Conservation (phyloP, 345 rosid genomes). For the Eucalyptus sp. region DNA sequence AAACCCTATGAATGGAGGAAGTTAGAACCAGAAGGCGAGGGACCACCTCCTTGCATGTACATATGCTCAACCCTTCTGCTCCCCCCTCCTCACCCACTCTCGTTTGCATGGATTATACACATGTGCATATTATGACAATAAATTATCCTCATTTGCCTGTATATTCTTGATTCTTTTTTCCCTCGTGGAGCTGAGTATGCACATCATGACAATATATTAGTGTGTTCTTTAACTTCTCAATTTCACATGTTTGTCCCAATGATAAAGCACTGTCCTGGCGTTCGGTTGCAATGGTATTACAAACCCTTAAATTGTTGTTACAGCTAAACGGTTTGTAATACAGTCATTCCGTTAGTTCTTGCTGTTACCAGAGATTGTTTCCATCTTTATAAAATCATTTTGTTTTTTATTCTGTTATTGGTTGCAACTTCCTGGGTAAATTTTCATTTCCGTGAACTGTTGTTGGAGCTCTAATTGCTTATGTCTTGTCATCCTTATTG, state of each 20-base stretch:
- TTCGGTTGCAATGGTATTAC: background rate
- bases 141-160: background rate
- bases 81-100: background rate
- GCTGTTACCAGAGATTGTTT: background rate
- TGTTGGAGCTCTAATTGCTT: background rate
- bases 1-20: slow-evolving; percentile 99
- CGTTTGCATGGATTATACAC: background rate
- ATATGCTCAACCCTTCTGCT: background rate
- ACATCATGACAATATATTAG: background rate
- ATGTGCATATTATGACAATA: background rate
- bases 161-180: background rate
- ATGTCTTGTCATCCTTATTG: background rate
- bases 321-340: background rate
- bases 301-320: background rate
- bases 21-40: slow-evolving; percentile 99
- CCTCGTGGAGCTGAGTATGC: background rate
- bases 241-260: background rate
- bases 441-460: background rate
- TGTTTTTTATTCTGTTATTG: background rate
- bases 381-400: background rate
- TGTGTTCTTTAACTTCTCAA: background rate
- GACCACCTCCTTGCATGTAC: slow-evolving; percentile 99
- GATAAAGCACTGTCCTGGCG: background rate
- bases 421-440: background rate
- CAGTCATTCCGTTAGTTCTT: background rate